Base-by-base conservation (phyloP, 2,329 filamentous ascomycete genomes). In the Alternaria triticimaculans region DNA sequence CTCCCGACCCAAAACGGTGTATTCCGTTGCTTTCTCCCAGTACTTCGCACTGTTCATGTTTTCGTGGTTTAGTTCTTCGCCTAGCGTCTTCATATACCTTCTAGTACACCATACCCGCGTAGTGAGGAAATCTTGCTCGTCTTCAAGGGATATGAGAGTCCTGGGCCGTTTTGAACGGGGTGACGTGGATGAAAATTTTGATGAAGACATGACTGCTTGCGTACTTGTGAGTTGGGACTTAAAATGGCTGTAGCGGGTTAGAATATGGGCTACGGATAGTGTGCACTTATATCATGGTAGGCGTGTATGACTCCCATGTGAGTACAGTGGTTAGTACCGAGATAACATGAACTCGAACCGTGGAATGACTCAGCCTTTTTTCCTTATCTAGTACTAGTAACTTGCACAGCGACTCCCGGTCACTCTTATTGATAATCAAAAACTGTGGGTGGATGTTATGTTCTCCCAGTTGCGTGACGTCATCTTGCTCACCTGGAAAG, bases 361-460 rank as follows among this genome's bases (percentile, higher is more conserved):
- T 41, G 15, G 37, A 41, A 41, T n/a, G 0, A 3, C 1, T 5
- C 5, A 41, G 18, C 15, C 2, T 41, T 10, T 41, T 9, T 41
- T 0, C 6, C 37, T 1, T 5, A 41, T 41, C 2, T 0, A 18
- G 37, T 41, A 15, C 2, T 4, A 10, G 5, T 41, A 18, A 0
- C 3, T 3, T 11, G 1, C 8, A 10, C 1, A 18, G 5, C 1
- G 6, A 10, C 11, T 0, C 2, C 37, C 9, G 18, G 8, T 3
- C 15, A 41, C 37, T n/a, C 15, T 41, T 41, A n/a, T 4, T n/a
- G 2, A n/a, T 41, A 10, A n/a, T 37, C 33, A 3, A 33, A 6
- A 14, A 14, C 3, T 15, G 14, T 4, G 33, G 15, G 4, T 0
- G 1, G 0, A 37, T 37, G 8, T 37, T 1, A 4, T 41, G 15